phyloP scores from a whole-genome alignment of 371 early-diverging fungal species.

The Rhizopus arrhizus region DNA sequence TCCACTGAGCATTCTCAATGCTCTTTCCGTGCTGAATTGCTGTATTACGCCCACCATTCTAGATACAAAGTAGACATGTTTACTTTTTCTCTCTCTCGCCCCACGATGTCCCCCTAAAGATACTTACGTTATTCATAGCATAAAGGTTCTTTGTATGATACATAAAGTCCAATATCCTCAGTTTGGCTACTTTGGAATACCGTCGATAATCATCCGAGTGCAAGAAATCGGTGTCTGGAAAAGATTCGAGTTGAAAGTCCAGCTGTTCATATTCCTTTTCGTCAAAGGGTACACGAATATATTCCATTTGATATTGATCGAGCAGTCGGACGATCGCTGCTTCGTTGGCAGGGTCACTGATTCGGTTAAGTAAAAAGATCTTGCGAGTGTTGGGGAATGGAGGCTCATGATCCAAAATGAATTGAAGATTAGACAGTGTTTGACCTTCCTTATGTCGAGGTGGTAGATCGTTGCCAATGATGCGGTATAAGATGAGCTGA shows the following conservation, averaged over 20 bases:
- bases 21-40: slow-evolving; percentile 62
- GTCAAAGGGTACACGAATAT: slow-evolving; percentile 63
- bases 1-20: slow-evolving; percentile 62
- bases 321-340: slow-evolving; percentile 59
- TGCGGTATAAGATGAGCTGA: slow-evolving; percentile 64
- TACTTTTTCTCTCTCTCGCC: too few species aligned
- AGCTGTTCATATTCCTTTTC: slow-evolving; percentile 59
- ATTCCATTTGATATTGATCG: slow-evolving; percentile 58
- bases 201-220: slow-evolving; percentile 66
- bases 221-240: slow-evolving; percentile 67
- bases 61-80: neutral
- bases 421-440: slow-evolving; percentile 67
- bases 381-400: slow-evolving; percentile 64
- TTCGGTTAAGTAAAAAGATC: slow-evolving; percentile 67
- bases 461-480: slow-evolving; percentile 73
- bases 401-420: slow-evolving; percentile 69
- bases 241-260: slow-evolving; percentile 68
- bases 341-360: slow-evolving; percentile 61
- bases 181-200: slow-evolving; percentile 63
- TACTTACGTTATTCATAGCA: slow-evolving; percentile 74
- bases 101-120: neutral
- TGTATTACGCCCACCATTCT: slow-evolving; percentile 73
- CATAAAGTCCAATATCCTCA: slow-evolving; percentile 64
- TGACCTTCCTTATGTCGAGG: slow-evolving; percentile 73
- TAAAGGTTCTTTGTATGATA: slow-evolving; percentile 72